Percentiles rank a stretch among this genome's conserved stretches.
Conservation (phyloP, 768 basidiomycete species). For the Leucosporidium yakuticum region DNA sequence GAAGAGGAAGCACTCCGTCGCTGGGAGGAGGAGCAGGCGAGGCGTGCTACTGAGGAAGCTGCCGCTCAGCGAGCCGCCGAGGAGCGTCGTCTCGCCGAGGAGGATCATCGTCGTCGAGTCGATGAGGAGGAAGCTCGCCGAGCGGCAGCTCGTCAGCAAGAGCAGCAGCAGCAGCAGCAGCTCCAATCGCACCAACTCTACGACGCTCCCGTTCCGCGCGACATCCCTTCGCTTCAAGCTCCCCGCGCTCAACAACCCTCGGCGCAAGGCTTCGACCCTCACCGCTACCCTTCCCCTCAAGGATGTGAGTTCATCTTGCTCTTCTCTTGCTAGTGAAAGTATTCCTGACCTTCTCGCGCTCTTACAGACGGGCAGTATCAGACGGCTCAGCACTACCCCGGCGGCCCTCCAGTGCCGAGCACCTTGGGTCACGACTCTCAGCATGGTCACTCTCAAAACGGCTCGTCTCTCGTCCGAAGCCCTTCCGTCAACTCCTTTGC, state of each 20-base stretch:
- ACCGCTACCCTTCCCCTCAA: background rate
- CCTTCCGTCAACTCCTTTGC: slow-evolving; percentile 27
- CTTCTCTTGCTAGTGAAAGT: too few relatives aligned
- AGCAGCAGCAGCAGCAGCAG: background rate
- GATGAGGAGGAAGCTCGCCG: slow-evolving; percentile 2
- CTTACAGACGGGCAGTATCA: background rate
- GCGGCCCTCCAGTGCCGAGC: background rate
- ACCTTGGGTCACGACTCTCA: background rate
- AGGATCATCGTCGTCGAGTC: background rate
- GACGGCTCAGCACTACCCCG: too few relatives aligned
- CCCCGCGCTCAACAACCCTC: background rate
- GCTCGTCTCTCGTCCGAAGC: slow-evolving; percentile 2
- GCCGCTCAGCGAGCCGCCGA: background rate
- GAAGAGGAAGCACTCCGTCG: slow-evolving; percentile 2
- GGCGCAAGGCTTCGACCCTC: background rate
- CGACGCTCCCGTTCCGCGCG: background rate
- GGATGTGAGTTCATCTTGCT: background rate
- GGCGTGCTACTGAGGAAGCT: background rate
- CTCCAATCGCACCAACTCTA: background rate
- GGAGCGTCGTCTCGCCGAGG: background rate
- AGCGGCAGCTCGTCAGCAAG: background rate
- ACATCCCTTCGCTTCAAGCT: too few relatives aligned
- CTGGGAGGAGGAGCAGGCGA: background rate
- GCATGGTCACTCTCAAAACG: background rate
- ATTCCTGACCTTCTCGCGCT: too few relatives aligned